These are phyloP conservation scores for Gossypium mustelinum DNA, from an alignment of 345 rosid genomes.

Conservation along the genomic window DNA sequence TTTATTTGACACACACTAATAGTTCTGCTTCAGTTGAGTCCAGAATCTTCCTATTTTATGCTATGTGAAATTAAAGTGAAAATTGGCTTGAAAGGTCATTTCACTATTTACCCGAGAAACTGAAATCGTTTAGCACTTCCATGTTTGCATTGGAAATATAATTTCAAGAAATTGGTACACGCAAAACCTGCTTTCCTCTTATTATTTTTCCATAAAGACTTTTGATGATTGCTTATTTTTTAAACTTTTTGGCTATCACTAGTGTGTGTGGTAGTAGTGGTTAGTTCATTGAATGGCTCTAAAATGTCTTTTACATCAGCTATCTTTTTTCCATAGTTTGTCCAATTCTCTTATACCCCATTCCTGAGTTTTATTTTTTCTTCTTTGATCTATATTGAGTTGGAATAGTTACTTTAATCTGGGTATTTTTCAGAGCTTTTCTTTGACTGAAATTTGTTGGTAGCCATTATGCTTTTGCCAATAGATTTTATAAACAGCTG, in stretches of 20 bases:
- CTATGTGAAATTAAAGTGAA: neutral
- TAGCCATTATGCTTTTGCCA: neutral
- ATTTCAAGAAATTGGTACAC: neutral
- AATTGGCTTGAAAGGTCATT: neutral
- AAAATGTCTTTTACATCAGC: neutral
- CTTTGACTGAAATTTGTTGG: neutral
- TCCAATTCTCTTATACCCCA: neutral
- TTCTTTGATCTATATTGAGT: neutral
- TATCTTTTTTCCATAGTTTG: neutral
- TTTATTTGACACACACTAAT: neutral
- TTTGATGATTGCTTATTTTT: neutral
- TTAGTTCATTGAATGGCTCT: neutral
- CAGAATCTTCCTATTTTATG: conserved; percentile 11
- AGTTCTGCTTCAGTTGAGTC: neutral
- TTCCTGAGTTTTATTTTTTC: neutral
- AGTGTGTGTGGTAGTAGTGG: neutral
- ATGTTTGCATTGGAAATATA: neutral
- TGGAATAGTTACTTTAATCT: neutral
- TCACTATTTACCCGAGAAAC: neutral
- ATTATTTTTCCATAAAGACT: neutral
- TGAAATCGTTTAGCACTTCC: neutral
- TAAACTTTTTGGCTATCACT: neutral
- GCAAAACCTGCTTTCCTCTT: neutral
- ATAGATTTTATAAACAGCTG: neutral
- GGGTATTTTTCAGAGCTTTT: neutral